Evolutionary conservation across 495 filamentous ascomycete species (phyloP).

Genomic region (Penicillium roqueforti): DNA sequence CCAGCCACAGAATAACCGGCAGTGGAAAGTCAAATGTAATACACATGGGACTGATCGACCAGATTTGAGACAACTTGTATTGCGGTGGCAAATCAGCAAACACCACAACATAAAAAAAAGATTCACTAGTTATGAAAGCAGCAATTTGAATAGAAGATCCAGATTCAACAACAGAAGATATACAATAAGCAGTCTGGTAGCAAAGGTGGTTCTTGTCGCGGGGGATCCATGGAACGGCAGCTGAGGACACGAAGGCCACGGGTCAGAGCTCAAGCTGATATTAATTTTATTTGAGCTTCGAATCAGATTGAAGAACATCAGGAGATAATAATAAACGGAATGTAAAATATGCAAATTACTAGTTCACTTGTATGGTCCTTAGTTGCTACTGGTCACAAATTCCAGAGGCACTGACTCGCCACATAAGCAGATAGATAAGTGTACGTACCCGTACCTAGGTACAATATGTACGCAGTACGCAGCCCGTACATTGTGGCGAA

Average conservation of each 20-base stretch:
- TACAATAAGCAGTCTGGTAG: too few species aligned
- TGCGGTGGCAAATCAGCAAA: constrained; percentile 15
- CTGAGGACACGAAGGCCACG: neutral
- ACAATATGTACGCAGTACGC: too few species aligned
- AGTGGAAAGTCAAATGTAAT: constrained; percentile 7
- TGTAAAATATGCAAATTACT: too few species aligned
- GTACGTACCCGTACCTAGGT: too few species aligned
- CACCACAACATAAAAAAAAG: neutral
- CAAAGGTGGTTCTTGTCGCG: constrained; percentile 8
- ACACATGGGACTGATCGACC: neutral
- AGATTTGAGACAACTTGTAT: constrained; percentile 7
- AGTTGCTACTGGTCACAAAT: neutral
- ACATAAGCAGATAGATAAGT: neutral
- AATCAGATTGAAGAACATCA: neutral
- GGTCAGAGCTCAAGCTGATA: neutral
- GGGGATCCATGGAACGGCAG: constrained; percentile 10
- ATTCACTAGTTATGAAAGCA: neutral
- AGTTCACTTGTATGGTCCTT: too few species aligned
- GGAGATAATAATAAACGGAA: too few species aligned
- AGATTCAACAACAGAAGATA: too few species aligned
- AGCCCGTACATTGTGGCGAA: too few species aligned
- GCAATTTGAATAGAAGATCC: constrained; percentile 1
- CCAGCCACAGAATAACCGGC: too few species aligned
- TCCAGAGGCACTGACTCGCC: neutral
- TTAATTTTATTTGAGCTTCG: neutral